These are phyloP conservation scores for Pterocarpus macrocarpus DNA, from an alignment of 306 rosid species.

Conservation along the genomic window DNA sequence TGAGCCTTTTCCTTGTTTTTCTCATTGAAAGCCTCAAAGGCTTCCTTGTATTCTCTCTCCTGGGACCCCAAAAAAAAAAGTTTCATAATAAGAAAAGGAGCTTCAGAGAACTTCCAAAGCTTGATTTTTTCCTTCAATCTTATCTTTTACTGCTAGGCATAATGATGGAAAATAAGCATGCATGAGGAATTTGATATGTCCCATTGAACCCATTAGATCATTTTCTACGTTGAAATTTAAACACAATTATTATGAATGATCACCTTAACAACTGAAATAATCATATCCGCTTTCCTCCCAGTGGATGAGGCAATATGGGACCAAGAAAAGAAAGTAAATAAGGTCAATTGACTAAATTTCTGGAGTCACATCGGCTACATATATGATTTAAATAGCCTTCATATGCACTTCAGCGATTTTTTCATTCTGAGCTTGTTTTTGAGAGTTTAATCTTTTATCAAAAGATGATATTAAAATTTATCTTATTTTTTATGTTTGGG, in stretches of 20 bases:
- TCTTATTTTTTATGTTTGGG: too few relatives aligned
- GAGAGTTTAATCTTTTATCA: too few relatives aligned
- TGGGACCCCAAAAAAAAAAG: constrained; percentile 44
- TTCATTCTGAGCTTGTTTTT: too few relatives aligned
- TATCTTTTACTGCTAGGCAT: not conserved
- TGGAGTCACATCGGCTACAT: too few relatives aligned
- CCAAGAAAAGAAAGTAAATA: too few relatives aligned
- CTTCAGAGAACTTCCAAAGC: not conserved
- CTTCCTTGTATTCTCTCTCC: constrained; percentile 95
- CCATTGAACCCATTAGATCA: constrained; percentile 10
- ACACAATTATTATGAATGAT: constrained; percentile 21
- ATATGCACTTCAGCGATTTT: too few relatives aligned
- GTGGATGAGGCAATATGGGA: too few relatives aligned
- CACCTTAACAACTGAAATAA: constrained; percentile 33
- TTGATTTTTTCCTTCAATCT: not conserved
- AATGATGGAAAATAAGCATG: constrained; percentile 27
- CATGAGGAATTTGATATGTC: constrained; percentile 31
- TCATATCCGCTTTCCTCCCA: too few relatives aligned
- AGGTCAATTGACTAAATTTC: too few relatives aligned
- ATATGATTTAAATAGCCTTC: too few relatives aligned
- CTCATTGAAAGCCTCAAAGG: constrained; percentile 89
- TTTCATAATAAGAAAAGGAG: not conserved
- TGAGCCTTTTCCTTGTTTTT: constrained; percentile 95
- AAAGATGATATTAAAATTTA: too few relatives aligned
- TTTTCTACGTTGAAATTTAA: constrained; percentile 37